Percentiles rank a stretch among this genome's conserved stretches.
These are phyloP conservation scores for Lachnum nothofagi DNA, from an alignment of 2,329 filamentous ascomycete species.

Conservation along the genomic window DNA sequence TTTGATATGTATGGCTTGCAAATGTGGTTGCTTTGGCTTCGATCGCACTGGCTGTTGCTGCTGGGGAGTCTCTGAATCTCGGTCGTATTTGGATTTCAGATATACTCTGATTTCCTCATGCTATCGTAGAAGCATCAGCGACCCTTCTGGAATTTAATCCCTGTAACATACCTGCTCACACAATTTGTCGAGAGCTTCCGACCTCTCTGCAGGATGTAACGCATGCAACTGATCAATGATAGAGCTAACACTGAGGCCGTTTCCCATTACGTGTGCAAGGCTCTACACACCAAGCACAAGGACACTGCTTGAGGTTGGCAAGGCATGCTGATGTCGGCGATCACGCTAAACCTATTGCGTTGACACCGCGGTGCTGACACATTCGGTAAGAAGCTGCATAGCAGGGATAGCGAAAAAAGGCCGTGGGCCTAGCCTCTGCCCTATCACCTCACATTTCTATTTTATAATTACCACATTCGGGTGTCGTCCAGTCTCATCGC, in stretches of 20 bases:
- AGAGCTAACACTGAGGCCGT: constrained; percentile 11
- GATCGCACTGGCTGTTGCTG: background rate
- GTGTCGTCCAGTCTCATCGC: background rate
- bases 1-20: constrained; percentile 11
- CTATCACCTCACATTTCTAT: background rate
- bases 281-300: background rate
- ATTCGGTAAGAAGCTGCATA: constrained; percentile 1
- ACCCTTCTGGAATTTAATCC: constrained; percentile 4
- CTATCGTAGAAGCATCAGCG: background rate
- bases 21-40: constrained; percentile 8
- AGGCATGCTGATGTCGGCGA: background rate
- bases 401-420: background rate
- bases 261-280: constrained; percentile 5
- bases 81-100: constrained; percentile 8
- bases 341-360: constrained; percentile 2
- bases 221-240: constrained; percentile 6
- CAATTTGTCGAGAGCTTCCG: constrained; percentile 9
- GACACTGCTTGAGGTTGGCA: background rate
- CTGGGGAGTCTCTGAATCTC: constrained; percentile 4
- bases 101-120: constrained; percentile 6
- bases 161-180: constrained; percentile 8
- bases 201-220: constrained; percentile 4
- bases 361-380: constrained; percentile 1
- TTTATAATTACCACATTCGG: background rate
- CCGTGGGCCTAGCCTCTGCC: background rate